Base-by-base conservation (phyloP, 2,329 filamentous ascomycete species). In the Arthrocladium fulminans region DNA sequence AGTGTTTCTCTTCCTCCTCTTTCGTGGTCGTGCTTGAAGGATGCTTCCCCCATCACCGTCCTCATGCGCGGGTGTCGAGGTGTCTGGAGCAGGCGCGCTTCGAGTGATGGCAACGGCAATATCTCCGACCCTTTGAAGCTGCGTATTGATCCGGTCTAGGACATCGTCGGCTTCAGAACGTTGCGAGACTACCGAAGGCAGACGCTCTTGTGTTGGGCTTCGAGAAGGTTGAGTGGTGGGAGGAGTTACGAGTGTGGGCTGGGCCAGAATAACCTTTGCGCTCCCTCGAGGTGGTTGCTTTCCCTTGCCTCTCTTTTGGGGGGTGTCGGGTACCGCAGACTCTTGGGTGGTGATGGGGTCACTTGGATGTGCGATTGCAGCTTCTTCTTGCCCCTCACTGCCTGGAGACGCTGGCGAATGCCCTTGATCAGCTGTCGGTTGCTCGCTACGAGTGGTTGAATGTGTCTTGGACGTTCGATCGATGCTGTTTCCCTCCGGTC, bases 111-210 rank as follows among this genome's bases (percentile, higher is more conserved):
- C 35, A 29, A 34, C 44, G 15, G 32, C 19, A 19, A 47, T 17
- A 9, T 38, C n/a, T 6, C 34, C 29, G 53, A 38, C 40, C 52
- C 13, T 60, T 60, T 8, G 59, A 51, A 17, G 62, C 55, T 12
- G 53, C 48, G 29, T 15, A 53, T 56, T 17, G 52, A 51, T 45
- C 54, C 53, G 9, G 57, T 58, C 54, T 10, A 55, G 54, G 4
- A 55, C 50, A 23, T 55, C 55, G 15, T 46, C 19, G 10, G 43
- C 35, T 52, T 57, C 27, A 53, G 48, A 2, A 22, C 27, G 17
- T 19, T 20, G 41, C n/a, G 42, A 30, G 45, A 29, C 23, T 19
- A 39, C n/a, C 41, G 51, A 25, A 7, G 32, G 32, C 6, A 34
- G 29, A 47, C 32, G 44, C 22, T 47, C 44, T 50, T 32, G 43